Base-by-base conservation (phyloP, 352 stramenopile genomes). In the Phytophthora sansomeana region DNA sequence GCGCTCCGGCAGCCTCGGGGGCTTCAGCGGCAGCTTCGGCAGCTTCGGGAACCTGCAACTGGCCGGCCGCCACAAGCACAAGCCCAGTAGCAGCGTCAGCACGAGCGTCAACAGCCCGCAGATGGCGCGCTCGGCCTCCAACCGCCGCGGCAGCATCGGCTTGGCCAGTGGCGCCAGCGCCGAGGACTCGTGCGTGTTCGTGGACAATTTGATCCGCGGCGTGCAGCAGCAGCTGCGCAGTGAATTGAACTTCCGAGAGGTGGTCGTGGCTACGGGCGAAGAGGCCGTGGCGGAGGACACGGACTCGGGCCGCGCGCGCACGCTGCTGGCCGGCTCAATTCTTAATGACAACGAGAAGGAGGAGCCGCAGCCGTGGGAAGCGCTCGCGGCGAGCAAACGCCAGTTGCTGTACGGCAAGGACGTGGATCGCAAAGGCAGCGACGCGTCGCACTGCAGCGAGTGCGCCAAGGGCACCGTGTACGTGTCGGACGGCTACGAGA, bases 391-490 rank as follows among this genome's bases (percentile, higher is more conserved):
- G 24, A 63, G 43, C 17, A 76, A 74, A 46, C 63, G 67, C 32
- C 58, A 67, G 43, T 53, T 77, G 17, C 47, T 76, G 2, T 77
- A 73, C 54, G 58, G 51, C 24, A 73, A 75, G 39, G 59, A 69
- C 49, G 62, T 47, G 35, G 41, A 77, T 52, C 21, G 67, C 53
- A 72, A 55, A n/a, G 61, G 51, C 42, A 78, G 58, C 43, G 67
- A 78, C 47, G 63, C 51, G 16, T 75, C 71, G 1, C 48, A 17
- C 6, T 92, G 83, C 58, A 61, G 39, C 32, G 83, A 92, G 9
- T 92, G 83, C 51, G 67, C 73, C 4, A 80, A 83, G n/a, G 85
- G 83, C 28, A 93, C 85, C 0, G 83, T 91, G 13, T 93, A 85
- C 61, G 83, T 88, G 16, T 93, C 85, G 10, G 75, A 69, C 8